Percentiles rank a stretch among this genome's conserved stretches.
phyloP scores from a whole-genome alignment of 1,139 yeast genomes.

The Saccharomyces hybrid region DNA sequence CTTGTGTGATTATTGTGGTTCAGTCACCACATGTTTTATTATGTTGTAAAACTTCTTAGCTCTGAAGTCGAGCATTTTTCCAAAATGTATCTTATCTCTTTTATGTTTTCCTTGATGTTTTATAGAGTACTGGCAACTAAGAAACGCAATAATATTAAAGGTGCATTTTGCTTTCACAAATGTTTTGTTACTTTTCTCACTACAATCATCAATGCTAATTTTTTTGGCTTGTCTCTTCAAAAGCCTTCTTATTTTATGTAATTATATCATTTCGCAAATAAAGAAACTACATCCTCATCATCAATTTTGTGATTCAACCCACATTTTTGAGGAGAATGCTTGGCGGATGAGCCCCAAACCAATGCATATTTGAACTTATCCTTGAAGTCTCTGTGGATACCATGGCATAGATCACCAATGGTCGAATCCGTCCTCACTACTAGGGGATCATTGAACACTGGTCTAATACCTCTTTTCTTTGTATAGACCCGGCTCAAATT shows the following conservation, averaged over 20 bases:
- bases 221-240: neutral
- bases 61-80: too few relatives aligned
- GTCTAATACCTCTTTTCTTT: conserved; percentile 72
- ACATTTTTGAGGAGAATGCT: conserved; percentile 94
- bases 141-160: too few relatives aligned
- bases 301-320: conserved; percentile 75
- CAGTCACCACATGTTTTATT: too few relatives aligned
- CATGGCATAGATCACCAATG: conserved; percentile 81
- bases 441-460: conserved; percentile 82
- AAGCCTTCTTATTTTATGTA: neutral
- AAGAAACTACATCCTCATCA: conserved; percentile 91
- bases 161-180: too few relatives aligned
- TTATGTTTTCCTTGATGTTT: too few relatives aligned
- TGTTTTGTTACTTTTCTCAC: neutral
- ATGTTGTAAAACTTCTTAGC: too few relatives aligned
- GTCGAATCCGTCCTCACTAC: conserved; percentile 77
- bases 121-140: too few relatives aligned
- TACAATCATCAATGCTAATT: neutral
- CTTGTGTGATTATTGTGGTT: too few relatives aligned
- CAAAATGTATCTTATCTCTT: too few relatives aligned
- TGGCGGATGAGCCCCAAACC: conserved; percentile 95
- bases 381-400: conserved; percentile 88
- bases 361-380: conserved; percentile 86
- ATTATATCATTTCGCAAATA: conserved; percentile 53
- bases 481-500: conserved; percentile 77